Evolutionary conservation across 331 rosid species (phyloP), one percentile per base, ranked within the genome.

Genomic region (Erythrophleum ivorense): DNA sequence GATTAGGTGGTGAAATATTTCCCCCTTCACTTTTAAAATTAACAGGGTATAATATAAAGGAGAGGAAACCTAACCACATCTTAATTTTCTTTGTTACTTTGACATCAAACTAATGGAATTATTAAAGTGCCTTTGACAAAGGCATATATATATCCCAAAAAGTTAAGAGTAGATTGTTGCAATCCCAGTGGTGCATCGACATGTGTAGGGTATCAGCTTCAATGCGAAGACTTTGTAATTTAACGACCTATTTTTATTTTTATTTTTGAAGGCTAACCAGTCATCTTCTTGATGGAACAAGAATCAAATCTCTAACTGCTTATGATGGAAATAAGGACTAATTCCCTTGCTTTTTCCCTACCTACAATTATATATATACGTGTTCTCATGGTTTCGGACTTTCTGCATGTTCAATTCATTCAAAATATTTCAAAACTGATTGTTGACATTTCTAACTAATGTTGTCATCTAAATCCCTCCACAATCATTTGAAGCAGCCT

Each of bases 1-100:
- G 91, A 90, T 90, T 92, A 92, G 97, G 91, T 92, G 87, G 84
- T 86, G 91, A 78, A 83, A 88, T 18, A 34, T 86, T 80, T 72
- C 57, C 69, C 54, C 53, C 40, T 43, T 58, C 78, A 71, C 50
- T 80, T 82, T 70, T 71, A 50, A 73, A 76, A 69, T 73, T 65
- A 45, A 9, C 83, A 73, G 82, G 55, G 75, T 46, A n/a, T 41
- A 68, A 68, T 52, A 46, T 40, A 75, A 73, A 69, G 84, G 74
- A 65, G 90, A 82, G 84, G 83, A 85, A 88, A 92, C 92, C 94
- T 92, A 88, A 90, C 88, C 89, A 80, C 83, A 78, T 77, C 21
- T 53, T 83, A 54, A 60, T 84, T 90, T 90, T 88, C 91, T 82
- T 63, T 72, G 78, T 81, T 77, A 84, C 88, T 80, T 86, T 83